Evolutionary conservation across 257 asterid genomes (phyloP).

Genomic region (Fraxinus anomala): DNA sequence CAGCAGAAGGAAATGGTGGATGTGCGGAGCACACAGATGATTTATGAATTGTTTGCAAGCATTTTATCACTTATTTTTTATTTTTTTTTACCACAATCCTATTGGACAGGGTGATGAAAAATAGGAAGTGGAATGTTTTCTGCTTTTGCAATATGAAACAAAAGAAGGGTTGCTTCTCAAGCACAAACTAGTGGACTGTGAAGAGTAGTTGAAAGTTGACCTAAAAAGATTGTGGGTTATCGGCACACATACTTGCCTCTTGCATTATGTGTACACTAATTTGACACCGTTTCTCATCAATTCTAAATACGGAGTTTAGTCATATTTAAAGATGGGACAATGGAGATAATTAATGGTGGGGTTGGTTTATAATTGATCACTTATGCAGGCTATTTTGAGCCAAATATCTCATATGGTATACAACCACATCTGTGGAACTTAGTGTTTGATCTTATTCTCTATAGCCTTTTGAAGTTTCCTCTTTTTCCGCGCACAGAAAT

Average conservation of each 20-base stretch:
- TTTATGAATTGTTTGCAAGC: neutral
- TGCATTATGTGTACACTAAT: neutral
- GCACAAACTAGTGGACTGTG: neutral
- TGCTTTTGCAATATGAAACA: slow-evolving; percentile 4
- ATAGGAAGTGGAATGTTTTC: neutral
- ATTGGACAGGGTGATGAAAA: neutral
- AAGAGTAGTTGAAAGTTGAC: neutral
- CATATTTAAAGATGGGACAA: neutral
- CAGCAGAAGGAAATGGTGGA: neutral
- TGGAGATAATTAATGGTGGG: neutral
- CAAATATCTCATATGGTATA: neutral
- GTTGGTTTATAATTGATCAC: neutral
- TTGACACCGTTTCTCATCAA: neutral
- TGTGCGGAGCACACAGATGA: neutral
- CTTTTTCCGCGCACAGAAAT: neutral
- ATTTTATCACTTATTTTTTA: neutral
- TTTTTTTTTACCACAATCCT: neutral
- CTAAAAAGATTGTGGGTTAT: neutral
- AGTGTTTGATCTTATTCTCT: neutral
- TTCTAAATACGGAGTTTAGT: neutral
- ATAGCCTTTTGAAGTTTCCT: neutral
- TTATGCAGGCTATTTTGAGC: neutral
- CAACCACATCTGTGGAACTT: neutral
- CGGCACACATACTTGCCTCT: neutral
- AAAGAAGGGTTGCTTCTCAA: neutral